A percentile compares a stretch with the other conserved stretches of the same genome.
Evolutionary conservation across 805 yeast genomes (phyloP).

Genomic region (Candida cerambycidarum): DNA sequence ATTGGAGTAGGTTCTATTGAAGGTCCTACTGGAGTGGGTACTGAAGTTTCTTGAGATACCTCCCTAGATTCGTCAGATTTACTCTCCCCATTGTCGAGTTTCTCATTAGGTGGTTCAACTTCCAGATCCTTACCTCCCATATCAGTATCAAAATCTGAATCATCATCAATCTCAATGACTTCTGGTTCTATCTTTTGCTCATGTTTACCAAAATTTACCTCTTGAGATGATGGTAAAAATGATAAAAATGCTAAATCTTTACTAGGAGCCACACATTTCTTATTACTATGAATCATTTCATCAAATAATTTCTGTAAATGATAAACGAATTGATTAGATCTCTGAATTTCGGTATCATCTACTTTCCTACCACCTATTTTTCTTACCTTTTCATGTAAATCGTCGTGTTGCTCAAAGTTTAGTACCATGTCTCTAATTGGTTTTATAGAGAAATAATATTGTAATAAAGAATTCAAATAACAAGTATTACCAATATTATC

Average conservation of each 20-base stretch:
- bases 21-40: too few relatives aligned
- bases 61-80: not conserved
- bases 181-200: conserved; percentile 7
- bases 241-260: conserved; percentile 87
- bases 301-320: conserved; percentile 68
- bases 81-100: not conserved
- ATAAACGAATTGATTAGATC: conserved; percentile 80
- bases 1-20: too few relatives aligned
- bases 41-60: too few relatives aligned
- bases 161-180: conserved; percentile 5
- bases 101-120: not conserved
- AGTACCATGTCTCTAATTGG: conserved; percentile 73
- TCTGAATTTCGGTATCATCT: conserved; percentile 70
- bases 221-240: conserved; percentile 68
- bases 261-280: conserved; percentile 73
- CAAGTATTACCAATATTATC: conserved; percentile 96
- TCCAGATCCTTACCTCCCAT: conserved; percentile 2
- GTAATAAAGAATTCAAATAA: conserved; percentile 85
- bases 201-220: conserved; percentile 44
- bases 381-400: conserved; percentile 19
- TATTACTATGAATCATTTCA: conserved; percentile 62
- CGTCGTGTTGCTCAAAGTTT: conserved; percentile 44
- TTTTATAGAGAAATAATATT: conserved; percentile 81
- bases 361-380: conserved; percentile 88
- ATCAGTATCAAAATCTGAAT: conserved; percentile 1